These are phyloP conservation scores for Datisca glomerata DNA, from an alignment of 306 rosid species.

Conservation along the genomic window DNA sequence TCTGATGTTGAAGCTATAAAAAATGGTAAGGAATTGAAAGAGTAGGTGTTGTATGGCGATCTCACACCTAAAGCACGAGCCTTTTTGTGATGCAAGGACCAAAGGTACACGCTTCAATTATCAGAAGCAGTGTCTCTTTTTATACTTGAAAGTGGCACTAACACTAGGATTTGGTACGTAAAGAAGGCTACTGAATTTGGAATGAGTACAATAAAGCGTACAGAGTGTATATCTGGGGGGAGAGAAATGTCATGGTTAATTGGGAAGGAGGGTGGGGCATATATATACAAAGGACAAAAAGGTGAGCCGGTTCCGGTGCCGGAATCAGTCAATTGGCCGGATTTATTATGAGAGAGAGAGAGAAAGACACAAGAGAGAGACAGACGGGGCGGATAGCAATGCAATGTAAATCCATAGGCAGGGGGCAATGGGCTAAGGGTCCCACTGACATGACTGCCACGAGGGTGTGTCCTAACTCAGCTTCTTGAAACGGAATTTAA, in stretches of 20 bases:
- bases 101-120: too few relatives aligned
- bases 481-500: slow-evolving; percentile 14
- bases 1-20: too few relatives aligned
- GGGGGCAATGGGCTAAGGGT: slow-evolving; percentile 29
- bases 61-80: too few relatives aligned
- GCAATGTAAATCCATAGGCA: slow-evolving; percentile 26
- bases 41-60: too few relatives aligned
- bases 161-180: too few relatives aligned
- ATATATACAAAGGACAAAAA: slow-evolving; percentile 17
- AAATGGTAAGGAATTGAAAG: too few relatives aligned
- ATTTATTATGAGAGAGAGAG: slow-evolving; percentile 23
- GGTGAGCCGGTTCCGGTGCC: slow-evolving; percentile 13
- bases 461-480: slow-evolving; percentile 19
- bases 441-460: slow-evolving; percentile 39
- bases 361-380: slow-evolving; percentile 4
- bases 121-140: too few relatives aligned
- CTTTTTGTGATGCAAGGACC: too few relatives aligned
- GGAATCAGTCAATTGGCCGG: slow-evolving; percentile 30
- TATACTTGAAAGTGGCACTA: too few relatives aligned
- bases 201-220: too few relatives aligned
- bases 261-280: slow-evolving; percentile 12
- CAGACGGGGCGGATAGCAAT: slow-evolving; percentile 20
- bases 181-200: too few relatives aligned
- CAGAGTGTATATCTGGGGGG: background rate
- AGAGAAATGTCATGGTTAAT: background rate